A percentile compares a stretch with the other conserved stretches of the same genome.
Conservation (phyloP, 1,284 basidiomycete genomes). For the Trametes hirsuta region DNA sequence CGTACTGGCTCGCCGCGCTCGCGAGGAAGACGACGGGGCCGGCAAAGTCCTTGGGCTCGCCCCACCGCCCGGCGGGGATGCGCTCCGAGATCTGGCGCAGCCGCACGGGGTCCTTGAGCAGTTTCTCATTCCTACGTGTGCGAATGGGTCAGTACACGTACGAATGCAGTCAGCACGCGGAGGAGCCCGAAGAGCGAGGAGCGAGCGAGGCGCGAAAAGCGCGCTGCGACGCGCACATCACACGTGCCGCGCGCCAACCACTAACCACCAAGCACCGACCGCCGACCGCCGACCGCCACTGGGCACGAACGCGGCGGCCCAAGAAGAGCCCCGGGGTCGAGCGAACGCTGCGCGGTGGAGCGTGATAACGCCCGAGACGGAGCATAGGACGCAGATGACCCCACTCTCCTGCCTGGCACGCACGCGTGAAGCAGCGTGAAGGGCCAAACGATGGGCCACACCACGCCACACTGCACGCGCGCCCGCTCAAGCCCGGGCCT, state of each 20-base stretch:
- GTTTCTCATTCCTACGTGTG: constrained; percentile 69
- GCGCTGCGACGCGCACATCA: too few relatives aligned
- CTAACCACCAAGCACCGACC: too few relatives aligned
- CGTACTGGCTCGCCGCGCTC: constrained; percentile 84
- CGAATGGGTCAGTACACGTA: not conserved
- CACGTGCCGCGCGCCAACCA: too few relatives aligned
- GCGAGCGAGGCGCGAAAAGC: too few relatives aligned
- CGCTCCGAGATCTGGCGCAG: constrained; percentile 90
- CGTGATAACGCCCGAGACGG: not conserved
- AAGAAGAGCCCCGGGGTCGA: too few relatives aligned
- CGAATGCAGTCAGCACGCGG: too few relatives aligned
- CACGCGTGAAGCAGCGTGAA: not conserved
- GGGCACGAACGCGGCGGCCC: too few relatives aligned
- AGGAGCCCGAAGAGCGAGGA: not conserved
- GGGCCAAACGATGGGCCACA: not conserved
- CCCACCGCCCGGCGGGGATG: constrained; percentile 93
- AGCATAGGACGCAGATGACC: constrained; percentile 7
- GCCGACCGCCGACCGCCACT: too few relatives aligned
- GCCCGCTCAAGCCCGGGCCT: too few relatives aligned
- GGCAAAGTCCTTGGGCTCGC: constrained; percentile 85
- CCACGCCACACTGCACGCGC: too few relatives aligned
- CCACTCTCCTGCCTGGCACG: not conserved
- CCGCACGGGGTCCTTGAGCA: constrained; percentile 75
- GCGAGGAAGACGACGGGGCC: constrained; percentile 92
- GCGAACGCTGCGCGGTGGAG: not conserved